Evolutionary conservation across 805 yeast species (phyloP).

Genomic region (Saccharomyces jurei): DNA sequence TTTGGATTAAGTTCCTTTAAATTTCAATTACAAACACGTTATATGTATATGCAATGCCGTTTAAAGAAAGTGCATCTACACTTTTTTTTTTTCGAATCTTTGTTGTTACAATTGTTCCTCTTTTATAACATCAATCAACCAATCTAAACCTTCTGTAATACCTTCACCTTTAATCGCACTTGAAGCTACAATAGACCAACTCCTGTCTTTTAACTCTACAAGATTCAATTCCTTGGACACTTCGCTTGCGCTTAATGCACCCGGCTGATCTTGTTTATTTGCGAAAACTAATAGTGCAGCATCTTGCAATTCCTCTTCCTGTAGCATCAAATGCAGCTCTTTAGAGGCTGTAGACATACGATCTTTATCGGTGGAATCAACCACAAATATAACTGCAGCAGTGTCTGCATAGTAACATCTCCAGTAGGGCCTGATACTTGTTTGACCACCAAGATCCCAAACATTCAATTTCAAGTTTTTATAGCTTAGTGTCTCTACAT

Average conservation of each 20-base stretch:
- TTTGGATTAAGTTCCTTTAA: background rate
- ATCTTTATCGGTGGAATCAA: slow-evolving; percentile 91
- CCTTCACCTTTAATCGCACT: slow-evolving; percentile 96
- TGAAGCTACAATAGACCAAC: slow-evolving; percentile 95
- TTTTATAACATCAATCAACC: slow-evolving; percentile 91
- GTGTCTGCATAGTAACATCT: slow-evolving; percentile 92
- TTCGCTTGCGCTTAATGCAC: slow-evolving; percentile 87
- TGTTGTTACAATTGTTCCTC: slow-evolving; percentile 69
- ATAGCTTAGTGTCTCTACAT: slow-evolving; percentile 84
- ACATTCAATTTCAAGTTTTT: slow-evolving; percentile 86
- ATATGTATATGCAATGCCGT: background rate
- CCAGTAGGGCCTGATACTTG: slow-evolving; percentile 94
- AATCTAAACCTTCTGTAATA: slow-evolving; percentile 87
- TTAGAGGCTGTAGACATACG: slow-evolving; percentile 79
- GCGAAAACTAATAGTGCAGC: slow-evolving; percentile 89
- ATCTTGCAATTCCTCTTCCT: slow-evolving; percentile 84
- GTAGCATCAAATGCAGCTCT: slow-evolving; percentile 82
- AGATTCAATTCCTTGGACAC: slow-evolving; percentile 78
- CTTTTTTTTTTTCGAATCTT: background rate
- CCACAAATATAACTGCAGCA: slow-evolving; percentile 92
- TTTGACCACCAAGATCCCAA: slow-evolving; percentile 98
- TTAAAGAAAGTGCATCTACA: background rate
- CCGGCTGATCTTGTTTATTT: slow-evolving; percentile 92
- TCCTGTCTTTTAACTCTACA: slow-evolving; percentile 83
- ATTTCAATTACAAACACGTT: background rate